Evolutionary conservation across 139 green algal genomes (phyloP).

Genomic region (Ulvella scutata): DNA sequence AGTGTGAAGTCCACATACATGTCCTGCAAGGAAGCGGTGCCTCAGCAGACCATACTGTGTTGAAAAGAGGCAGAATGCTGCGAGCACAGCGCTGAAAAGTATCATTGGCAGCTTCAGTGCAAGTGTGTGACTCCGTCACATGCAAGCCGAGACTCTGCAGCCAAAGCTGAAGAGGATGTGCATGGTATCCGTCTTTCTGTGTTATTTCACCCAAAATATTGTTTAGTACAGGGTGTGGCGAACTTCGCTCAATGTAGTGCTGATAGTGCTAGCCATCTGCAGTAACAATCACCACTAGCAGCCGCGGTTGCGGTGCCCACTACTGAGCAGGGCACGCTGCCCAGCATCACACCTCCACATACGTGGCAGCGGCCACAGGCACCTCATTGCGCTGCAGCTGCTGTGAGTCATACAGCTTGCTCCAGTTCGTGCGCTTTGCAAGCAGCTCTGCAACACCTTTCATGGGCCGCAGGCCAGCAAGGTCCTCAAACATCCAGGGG

Average conservation of each 20-base stretch:
- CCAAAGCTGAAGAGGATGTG: too few relatives aligned
- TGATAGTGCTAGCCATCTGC: too few relatives aligned
- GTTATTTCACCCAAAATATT: too few relatives aligned
- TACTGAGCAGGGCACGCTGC: not conserved
- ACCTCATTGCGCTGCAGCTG: constrained; percentile 39
- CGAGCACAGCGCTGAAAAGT: not conserved
- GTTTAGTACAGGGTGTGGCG: too few relatives aligned
- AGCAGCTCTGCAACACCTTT: constrained; percentile 59
- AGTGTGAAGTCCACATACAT: constrained; percentile 91
- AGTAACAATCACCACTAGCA: too few relatives aligned
- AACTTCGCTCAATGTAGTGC: too few relatives aligned
- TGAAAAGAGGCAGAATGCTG: not conserved
- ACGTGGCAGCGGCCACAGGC: constrained; percentile 50
- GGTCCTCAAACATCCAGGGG: constrained; percentile 86
- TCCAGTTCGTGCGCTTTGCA: constrained; percentile 57
- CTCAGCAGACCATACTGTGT: not conserved
- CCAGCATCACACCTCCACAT: constrained; percentile 44
- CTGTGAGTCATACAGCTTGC: constrained; percentile 53
- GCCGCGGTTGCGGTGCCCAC: too few relatives aligned
- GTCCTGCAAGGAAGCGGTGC: constrained; percentile 39
- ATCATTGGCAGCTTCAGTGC: not conserved
- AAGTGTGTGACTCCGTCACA: not conserved
- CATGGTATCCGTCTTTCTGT: too few relatives aligned
- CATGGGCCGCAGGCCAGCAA: constrained; percentile 48
- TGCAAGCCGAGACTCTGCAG: too few relatives aligned